Conservation (phyloP, 352 stramenopile species). For the Salisapilia sapeloensis region DNA sequence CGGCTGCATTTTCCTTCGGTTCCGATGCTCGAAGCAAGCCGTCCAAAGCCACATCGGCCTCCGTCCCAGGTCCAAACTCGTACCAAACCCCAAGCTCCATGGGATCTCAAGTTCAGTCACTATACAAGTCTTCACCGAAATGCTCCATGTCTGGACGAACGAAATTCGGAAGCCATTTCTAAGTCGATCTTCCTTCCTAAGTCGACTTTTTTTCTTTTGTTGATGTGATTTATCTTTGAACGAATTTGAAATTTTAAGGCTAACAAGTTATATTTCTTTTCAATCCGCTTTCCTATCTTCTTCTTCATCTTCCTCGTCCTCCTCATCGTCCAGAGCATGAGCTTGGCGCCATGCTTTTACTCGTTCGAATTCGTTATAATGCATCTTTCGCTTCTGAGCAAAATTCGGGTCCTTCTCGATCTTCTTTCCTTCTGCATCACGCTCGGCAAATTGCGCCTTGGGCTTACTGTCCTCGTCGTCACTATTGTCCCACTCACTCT, state of each 20-base stretch:
- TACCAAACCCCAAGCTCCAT: conserved; percentile 48
- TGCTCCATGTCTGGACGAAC: conserved; percentile 62
- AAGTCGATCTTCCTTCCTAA: conserved; percentile 5
- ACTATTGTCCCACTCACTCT: conserved; percentile 43
- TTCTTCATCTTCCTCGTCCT: conserved; percentile 21
- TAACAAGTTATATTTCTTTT: conserved; percentile 5
- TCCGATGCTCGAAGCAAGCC: conserved; percentile 30
- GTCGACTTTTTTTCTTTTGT: too few species aligned
- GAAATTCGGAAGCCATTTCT: conserved; percentile 66
- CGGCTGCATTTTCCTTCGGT: conserved; percentile 50
- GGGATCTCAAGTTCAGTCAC: conserved; percentile 45
- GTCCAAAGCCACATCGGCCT: conserved; percentile 8
- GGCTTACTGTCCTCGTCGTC: conserved; percentile 13
- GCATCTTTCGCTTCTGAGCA: conserved; percentile 48
- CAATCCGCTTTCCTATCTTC: conserved; percentile 6
- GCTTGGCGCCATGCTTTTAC: conserved; percentile 50
- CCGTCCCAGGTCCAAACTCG: conserved; percentile 16
- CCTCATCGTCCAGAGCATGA: conserved; percentile 23
- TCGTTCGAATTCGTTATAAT: conserved; percentile 74
- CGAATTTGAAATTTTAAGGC: too few species aligned
- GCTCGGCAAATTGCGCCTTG: conserved; percentile 12
- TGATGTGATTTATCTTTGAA: neutral
- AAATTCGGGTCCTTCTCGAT: conserved; percentile 49
- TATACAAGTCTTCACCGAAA: conserved; percentile 39
- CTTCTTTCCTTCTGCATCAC: conserved; percentile 43